Evolutionary conservation across 164 flowering plant genomes (phyloP).

Genomic region (Tinospora cordifolia): DNA sequence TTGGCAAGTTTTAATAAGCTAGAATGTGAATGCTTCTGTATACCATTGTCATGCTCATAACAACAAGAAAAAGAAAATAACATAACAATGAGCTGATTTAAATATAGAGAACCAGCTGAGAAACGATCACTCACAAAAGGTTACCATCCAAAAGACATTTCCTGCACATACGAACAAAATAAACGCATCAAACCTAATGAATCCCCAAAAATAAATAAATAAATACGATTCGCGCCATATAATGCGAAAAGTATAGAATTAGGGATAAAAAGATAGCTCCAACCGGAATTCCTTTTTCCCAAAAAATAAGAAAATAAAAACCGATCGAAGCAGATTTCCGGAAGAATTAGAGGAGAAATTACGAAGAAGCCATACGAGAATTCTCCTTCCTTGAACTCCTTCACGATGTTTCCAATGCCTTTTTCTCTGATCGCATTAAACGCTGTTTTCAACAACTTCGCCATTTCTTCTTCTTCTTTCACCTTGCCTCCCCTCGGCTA

Average conservation of each 20-base stretch:
- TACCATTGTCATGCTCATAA: background rate
- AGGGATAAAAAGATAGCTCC: background rate
- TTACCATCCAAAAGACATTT: slow-evolving; percentile 70
- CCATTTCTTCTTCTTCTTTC: slow-evolving; percentile 30
- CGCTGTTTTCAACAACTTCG: slow-evolving; percentile 54
- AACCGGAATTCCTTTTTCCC: background rate
- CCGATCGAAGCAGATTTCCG: background rate
- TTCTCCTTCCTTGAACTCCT: slow-evolving; percentile 67
- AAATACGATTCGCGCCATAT: too few species aligned
- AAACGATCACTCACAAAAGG: slow-evolving; percentile 57
- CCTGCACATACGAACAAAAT: slow-evolving; percentile 32
- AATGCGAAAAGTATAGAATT: background rate
- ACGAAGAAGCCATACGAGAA: slow-evolving; percentile 32
- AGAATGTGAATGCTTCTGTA: too few species aligned
- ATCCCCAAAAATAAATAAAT: too few species aligned
- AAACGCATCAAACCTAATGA: background rate
- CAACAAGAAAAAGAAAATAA: background rate
- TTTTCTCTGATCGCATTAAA: slow-evolving; percentile 53
- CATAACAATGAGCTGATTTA: too few species aligned
- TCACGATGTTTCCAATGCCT: slow-evolving; percentile 48
- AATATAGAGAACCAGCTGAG: too few species aligned
- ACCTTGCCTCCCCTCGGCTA: background rate
- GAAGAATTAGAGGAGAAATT: background rate
- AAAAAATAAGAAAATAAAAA: too few species aligned
- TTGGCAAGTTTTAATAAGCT: too few species aligned